Evolutionary conservation across 352 stramenopile species (phyloP), one percentile per base, ranked within the genome.

Genomic region (Phytophthora litchii): DNA sequence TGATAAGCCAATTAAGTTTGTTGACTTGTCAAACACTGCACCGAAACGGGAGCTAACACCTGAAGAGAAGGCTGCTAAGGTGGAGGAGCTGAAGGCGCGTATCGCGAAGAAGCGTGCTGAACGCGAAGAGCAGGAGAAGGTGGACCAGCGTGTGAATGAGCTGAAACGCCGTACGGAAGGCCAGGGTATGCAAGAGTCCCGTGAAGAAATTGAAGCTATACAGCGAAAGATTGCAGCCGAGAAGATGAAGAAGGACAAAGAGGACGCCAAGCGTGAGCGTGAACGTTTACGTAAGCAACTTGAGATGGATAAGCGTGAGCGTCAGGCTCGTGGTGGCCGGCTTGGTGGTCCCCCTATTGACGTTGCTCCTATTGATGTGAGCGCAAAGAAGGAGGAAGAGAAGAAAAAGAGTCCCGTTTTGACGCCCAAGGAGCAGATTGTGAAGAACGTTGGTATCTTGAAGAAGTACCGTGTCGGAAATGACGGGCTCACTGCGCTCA

Each of bases 251-350:
- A 94, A 94, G 62, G 90, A 96, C 45, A 95, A 94, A 47, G 85
- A 94, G 12, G 86, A 96, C 14, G 83, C 80, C 57, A 95, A 96
- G 69, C 67, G 76, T 8, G 89, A 98, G 67, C 86, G 92, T 34
- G 91, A 97, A 54, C 86, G 88, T 7, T 63, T 98, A 16, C 88
- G 87, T 43, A 80, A 79, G 53, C 86, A 97, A 70, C 71, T 98
- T 13, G 91, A 96, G 48, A 83, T 94, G 63, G 92, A 98, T 67
- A 97, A 97, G 74, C 77, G 88, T 5, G 90, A 97, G 52, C 83
- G 90, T 35, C 85, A 89, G 16, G 87, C 88, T 21, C 82, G 87
- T 34, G 79, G 83, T 19, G 92, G 92, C 2, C 85, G 93, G 41
- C 72, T 97, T 9, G 81, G 76, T n/a, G 83, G 83, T 6, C 62